These are phyloP conservation scores for Globisporangium lucens DNA, from an alignment of 352 stramenopile species.

Conservation along the genomic window DNA sequence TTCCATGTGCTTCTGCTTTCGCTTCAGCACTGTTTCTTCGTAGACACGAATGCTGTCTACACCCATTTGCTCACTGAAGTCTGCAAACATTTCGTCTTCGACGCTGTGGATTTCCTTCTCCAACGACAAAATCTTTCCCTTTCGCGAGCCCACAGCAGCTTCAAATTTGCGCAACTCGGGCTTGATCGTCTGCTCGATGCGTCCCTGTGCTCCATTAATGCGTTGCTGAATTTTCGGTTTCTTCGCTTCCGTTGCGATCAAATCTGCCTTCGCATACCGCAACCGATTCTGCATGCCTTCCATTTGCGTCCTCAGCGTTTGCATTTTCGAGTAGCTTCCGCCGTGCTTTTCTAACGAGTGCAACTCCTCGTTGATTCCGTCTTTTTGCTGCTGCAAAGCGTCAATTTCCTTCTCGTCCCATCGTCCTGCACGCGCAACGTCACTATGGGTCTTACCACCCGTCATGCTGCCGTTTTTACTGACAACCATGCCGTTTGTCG, in stretches of 20 bases:
- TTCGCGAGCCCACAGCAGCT: slow-evolving; percentile 43
- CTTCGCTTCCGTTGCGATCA: slow-evolving; percentile 68
- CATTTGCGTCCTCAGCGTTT: slow-evolving; percentile 63
- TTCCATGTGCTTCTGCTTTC: slow-evolving; percentile 63
- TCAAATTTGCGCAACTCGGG: slow-evolving; percentile 68
- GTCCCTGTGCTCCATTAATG: slow-evolving; percentile 50
- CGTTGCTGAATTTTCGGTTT: slow-evolving; percentile 62
- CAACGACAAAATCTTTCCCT: slow-evolving; percentile 36
- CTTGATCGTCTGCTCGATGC: slow-evolving; percentile 46
- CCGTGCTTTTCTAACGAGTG: slow-evolving; percentile 62
- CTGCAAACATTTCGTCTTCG: slow-evolving; percentile 85
- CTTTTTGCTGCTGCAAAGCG: slow-evolving; percentile 79
- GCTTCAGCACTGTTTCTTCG: slow-evolving; percentile 92
- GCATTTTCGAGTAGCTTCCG: slow-evolving; percentile 60
- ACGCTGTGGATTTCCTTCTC: slow-evolving; percentile 66
- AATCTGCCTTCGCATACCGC: slow-evolving; percentile 70
- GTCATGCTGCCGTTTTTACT: slow-evolving; percentile 98
- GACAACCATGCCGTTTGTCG: slow-evolving; percentile 95
- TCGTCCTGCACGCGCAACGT: slow-evolving; percentile 77
- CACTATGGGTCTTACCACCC: slow-evolving; percentile 88
- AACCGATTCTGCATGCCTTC: slow-evolving; percentile 74
- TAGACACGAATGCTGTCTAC: slow-evolving; percentile 88
- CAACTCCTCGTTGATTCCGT: slow-evolving; percentile 73
- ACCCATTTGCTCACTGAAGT: slow-evolving; percentile 75
- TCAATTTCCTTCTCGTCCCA: slow-evolving; percentile 94